A percentile compares a stretch with the other conserved stretches of the same genome.
Evolutionary conservation across 1,284 basidiomycete species (phyloP).

Genomic region (Kwoniella shivajii): DNA sequence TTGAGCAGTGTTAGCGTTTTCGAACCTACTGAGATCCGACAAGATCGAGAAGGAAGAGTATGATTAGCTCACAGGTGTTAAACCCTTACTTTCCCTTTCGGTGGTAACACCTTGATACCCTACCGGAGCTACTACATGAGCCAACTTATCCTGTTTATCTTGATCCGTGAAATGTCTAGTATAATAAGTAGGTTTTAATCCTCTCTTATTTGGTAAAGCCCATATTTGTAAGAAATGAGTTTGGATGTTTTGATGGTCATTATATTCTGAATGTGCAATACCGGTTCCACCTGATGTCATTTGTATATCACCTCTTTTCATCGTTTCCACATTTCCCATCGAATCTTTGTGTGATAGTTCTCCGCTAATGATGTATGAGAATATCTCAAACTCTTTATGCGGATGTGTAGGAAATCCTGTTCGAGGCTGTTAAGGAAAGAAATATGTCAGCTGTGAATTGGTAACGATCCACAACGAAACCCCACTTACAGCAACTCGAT

Average conservation of each 20-base stretch:
- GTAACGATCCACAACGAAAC: neutral
- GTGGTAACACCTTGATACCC: constrained; percentile 61
- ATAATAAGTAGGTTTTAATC: constrained; percentile 73
- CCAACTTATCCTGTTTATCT: constrained; percentile 74
- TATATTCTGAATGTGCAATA: constrained; percentile 61
- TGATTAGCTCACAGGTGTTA: constrained; percentile 64
- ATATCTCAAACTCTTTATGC: constrained; percentile 88
- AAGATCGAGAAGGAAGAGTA: neutral
- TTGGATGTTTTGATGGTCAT: constrained; percentile 62
- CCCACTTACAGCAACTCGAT: constrained; percentile 65
- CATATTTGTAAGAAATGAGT: constrained; percentile 85
- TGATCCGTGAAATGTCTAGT: constrained; percentile 79
- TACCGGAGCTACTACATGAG: constrained; percentile 70
- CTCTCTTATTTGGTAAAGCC: constrained; percentile 65
- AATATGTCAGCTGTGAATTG: neutral
- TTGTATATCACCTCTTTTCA: constrained; percentile 84
- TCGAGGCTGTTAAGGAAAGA: constrained; percentile 47
- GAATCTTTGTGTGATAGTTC: constrained; percentile 66
- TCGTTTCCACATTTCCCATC: constrained; percentile 84
- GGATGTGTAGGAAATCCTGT: constrained; percentile 84
- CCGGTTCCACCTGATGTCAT: constrained; percentile 77
- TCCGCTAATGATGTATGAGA: constrained; percentile 69
- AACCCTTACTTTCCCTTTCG: constrained; percentile 67
- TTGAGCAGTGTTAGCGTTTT: neutral
- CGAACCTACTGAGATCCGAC: neutral